Percentiles rank a stretch among this genome's conserved stretches.
phyloP scores from a whole-genome alignment of 164 flowering plant genomes.

The Magnolia kwangsiensis region DNA sequence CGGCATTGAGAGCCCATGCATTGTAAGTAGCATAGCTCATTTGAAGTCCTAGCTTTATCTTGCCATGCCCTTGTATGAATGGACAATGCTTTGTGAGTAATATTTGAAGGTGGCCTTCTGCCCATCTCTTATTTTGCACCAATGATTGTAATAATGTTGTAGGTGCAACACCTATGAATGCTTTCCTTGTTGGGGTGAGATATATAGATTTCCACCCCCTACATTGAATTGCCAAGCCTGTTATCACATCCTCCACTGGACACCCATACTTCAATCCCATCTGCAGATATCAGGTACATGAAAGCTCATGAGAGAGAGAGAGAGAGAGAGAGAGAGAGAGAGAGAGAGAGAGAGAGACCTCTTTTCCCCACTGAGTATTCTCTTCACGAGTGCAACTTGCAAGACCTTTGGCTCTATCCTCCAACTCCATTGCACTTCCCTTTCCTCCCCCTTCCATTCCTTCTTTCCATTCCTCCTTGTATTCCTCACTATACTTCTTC shows the following conservation, averaged over 20 bases:
- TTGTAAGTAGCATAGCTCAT: conserved; percentile 46
- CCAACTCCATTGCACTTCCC: conserved; percentile 28
- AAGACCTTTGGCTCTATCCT: conserved; percentile 36
- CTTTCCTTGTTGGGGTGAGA: conserved; percentile 38
- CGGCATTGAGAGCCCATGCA: conserved; percentile 50
- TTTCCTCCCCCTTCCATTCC: not conserved
- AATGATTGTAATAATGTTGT: conserved; percentile 42
- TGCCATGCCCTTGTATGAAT: conserved; percentile 40
- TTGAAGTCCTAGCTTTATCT: conserved; percentile 40
- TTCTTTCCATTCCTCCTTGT: conserved; percentile 13
- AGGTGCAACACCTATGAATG: conserved; percentile 55
- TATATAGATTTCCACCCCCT: conserved; percentile 65
- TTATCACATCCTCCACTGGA: conserved; percentile 59
- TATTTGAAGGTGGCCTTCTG: conserved; percentile 73
- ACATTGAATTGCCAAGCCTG: conserved; percentile 60
- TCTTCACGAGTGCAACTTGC: conserved; percentile 51
- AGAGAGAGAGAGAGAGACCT: conserved; percentile 34
- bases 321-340: conserved; percentile 8
- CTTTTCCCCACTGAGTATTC: conserved; percentile 58
- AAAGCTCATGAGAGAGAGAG: not conserved
- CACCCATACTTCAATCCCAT: conserved; percentile 64
- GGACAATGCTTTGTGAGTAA: conserved; percentile 49
- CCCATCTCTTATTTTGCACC: conserved; percentile 77
- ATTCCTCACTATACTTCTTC: conserved; percentile 20
- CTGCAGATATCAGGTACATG: conserved; percentile 21